Evolutionary conservation across 176 grass and related monocot species (phyloP), one percentile per base, ranked within the genome.

Genomic region (Cymbopogon citratus): DNA sequence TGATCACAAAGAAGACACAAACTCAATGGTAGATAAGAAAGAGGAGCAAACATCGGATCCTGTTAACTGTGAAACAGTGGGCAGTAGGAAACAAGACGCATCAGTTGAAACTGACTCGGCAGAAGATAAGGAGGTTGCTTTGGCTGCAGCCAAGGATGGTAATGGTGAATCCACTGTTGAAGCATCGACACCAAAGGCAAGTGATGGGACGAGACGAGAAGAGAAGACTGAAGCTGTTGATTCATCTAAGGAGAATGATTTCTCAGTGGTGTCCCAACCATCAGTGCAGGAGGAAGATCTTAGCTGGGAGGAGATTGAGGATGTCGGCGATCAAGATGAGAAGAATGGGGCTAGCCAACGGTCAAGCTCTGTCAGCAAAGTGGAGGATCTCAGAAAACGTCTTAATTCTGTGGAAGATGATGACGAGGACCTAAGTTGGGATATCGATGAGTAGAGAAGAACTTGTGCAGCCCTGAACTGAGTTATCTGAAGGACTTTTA

Each of bases 221-320:
- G 83, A 82, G 73, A 89, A 82, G 18, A 34, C 36, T 38, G 65
- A 82, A 56, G 41, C 83, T 36, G 78, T 56, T 19, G 82, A 73
- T 66, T 89, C 83, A 44, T 73, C 83, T 9, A 89, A 89, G 78
- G 77, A 40, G 19, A 81, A 56, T 81, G 92, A 94, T 66, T 87
- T 93, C 38, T 92, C 86, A 45, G 66, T 89, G 43, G 74, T 92
- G 8, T 87, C 92, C 81, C 40, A 36, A 24, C 81, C 84, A 41
- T 89, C 78, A 48, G 65, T 46, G 6, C 76, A 92, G 43, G 95
- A 93, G 84, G 95, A 98, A 80, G 88, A 98, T 79, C 56, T 98
- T 68, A 94, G 86, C 66, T 98, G 92, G 92, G 90, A 94, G 67
- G 92, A 88, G 36, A 89, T 98, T 77, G 92, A 94, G 62, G 86